A percentile compares a stretch with the other conserved stretches of the same genome.
phyloP scores from a whole-genome alignment of 176 grass and related monocot species.

The Echinochloa phyllopogon region DNA sequence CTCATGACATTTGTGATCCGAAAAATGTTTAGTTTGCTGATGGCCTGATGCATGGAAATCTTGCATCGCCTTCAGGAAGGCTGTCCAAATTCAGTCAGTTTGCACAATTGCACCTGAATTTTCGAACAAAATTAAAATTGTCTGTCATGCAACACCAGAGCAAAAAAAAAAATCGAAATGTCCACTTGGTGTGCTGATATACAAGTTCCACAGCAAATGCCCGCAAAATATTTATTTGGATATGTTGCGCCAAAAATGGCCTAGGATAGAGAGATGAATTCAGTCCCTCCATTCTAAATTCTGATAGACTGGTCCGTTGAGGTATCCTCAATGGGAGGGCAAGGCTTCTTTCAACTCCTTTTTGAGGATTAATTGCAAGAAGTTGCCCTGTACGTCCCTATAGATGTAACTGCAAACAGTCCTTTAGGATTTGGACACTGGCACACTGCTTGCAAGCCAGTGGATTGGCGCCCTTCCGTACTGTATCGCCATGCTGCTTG shows the following conservation, averaged over 20 bases:
- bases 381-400: neutral
- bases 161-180: too few relatives aligned
- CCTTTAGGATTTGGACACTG: slow-evolving; percentile 11
- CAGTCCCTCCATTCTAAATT: neutral
- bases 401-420: neutral
- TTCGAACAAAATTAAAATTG: neutral
- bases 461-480: slow-evolving; percentile 20
- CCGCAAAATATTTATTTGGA: neutral
- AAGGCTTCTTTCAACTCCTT: neutral
- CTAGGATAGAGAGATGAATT: neutral
- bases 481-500: neutral
- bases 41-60: neutral
- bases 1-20: neutral
- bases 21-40: neutral
- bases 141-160: neutral
- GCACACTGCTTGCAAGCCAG: neutral
- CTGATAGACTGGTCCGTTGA: neutral
- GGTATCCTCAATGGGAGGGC: slow-evolving; percentile 13
- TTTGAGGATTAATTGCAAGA: neutral
- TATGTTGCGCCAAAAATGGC: neutral
- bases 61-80: neutral
- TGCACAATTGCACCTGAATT: neutral
- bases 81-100: neutral
- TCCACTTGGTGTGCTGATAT: too few relatives aligned
- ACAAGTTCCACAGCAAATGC: too few relatives aligned